Percentiles rank a stretch among this genome's conserved stretches.
These are phyloP conservation scores for Trichophyton rubrum DNA, from an alignment of 2,329 filamentous ascomycete species.

Conservation along the genomic window DNA sequence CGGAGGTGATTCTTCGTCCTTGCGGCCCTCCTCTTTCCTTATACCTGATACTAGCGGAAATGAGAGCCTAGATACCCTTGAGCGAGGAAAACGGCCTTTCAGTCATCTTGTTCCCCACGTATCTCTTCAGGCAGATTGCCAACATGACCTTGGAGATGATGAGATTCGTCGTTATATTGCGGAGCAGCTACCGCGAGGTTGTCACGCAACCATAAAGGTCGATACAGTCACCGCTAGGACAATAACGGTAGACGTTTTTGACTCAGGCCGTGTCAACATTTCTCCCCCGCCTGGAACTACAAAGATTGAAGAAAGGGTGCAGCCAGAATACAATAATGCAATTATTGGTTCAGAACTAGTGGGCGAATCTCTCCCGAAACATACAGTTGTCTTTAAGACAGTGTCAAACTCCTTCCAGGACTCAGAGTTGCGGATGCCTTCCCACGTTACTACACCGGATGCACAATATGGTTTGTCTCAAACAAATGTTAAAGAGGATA, in stretches of 20 bases:
- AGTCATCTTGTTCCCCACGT: slow-evolving; percentile 18
- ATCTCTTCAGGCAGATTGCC: slow-evolving; percentile 24
- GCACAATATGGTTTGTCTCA: background rate
- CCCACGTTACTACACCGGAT: background rate
- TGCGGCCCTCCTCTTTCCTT: slow-evolving; percentile 43
- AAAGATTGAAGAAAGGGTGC: slow-evolving; percentile 34
- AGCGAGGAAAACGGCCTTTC: slow-evolving; percentile 20
- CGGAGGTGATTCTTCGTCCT: slow-evolving; percentile 34
- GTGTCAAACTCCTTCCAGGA: slow-evolving; percentile 31
- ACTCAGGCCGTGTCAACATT: slow-evolving; percentile 31
- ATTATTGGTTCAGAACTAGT: background rate
- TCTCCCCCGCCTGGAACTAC: slow-evolving; percentile 34
- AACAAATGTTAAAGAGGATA: background rate
- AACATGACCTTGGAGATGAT: slow-evolving; percentile 32
- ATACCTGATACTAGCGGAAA: slow-evolving; percentile 25
- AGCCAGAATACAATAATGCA: slow-evolving; percentile 30
- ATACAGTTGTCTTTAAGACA: slow-evolving; percentile 36
- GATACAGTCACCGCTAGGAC: slow-evolving; percentile 34
- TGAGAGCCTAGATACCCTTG: slow-evolving; percentile 28
- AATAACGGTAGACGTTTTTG: slow-evolving; percentile 36
- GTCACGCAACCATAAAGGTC: slow-evolving; percentile 32
- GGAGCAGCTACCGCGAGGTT: slow-evolving; percentile 31
- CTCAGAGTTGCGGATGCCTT: slow-evolving; percentile 21
- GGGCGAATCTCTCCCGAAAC: slow-evolving; percentile 23
- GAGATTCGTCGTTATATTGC: slow-evolving; percentile 38